Evolutionary conservation across 306 rosid species (phyloP).

Genomic region (Vigna unguiculata): DNA sequence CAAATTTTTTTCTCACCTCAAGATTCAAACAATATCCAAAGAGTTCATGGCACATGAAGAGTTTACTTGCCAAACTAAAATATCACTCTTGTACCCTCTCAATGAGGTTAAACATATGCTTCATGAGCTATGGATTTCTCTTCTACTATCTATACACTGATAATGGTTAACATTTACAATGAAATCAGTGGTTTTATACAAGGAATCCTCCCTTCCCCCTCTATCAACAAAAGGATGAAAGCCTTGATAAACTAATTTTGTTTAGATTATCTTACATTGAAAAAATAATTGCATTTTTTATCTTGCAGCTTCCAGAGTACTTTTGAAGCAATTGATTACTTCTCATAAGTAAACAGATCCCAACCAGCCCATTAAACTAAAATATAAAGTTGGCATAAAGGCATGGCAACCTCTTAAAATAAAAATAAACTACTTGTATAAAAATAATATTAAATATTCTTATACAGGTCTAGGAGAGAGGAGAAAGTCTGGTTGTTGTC

Average conservation of each 20-base stretch:
- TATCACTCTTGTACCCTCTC: too few species aligned
- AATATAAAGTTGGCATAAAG: background rate
- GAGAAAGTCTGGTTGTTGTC: constrained; percentile 79
- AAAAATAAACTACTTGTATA: constrained; percentile 1
- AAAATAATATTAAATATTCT: constrained; percentile 26
- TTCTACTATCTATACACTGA: background rate
- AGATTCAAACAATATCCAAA: too few species aligned
- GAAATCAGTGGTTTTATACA: background rate
- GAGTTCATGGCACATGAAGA: too few species aligned
- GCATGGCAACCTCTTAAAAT: constrained; percentile 20
- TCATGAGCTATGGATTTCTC: background rate
- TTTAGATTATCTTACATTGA: background rate
- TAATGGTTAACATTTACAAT: constrained; percentile 2
- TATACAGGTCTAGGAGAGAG: constrained; percentile 79
- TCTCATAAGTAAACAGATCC: background rate
- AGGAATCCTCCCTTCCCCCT: background rate
- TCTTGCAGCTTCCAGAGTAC: background rate
- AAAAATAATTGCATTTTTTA: background rate
- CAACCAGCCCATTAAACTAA: background rate
- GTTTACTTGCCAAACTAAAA: too few species aligned
- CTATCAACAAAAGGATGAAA: background rate
- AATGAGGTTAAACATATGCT: background rate
- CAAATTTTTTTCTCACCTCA: too few species aligned
- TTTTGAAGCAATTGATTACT: background rate
- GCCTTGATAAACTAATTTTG: background rate